Conservation (phyloP, 1,139 yeast genomes). For the Lodderomyces orthopsilosis region DNA sequence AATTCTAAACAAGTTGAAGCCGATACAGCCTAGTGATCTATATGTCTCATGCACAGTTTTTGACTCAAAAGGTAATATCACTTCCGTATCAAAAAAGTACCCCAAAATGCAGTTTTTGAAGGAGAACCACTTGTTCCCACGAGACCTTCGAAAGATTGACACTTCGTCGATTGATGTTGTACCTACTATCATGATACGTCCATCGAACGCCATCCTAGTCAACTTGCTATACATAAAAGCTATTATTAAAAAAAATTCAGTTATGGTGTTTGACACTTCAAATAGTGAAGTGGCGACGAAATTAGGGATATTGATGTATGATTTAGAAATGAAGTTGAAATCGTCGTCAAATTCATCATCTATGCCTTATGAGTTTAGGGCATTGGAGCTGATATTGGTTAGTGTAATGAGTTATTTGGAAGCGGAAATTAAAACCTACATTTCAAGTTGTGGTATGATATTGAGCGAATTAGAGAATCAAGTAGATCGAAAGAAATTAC, state of each 20-base stretch:
- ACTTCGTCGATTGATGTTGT: slow-evolving; percentile 85
- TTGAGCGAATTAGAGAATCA: slow-evolving; percentile 80
- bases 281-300: slow-evolving; percentile 53
- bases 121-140: slow-evolving; percentile 73
- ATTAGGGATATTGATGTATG: slow-evolving; percentile 81
- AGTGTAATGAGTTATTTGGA: slow-evolving; percentile 82
- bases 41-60: slow-evolving; percentile 70
- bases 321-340: slow-evolving; percentile 75
- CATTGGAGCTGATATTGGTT: slow-evolving; percentile 82
- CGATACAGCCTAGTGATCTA: slow-evolving; percentile 57
- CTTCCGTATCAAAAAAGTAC: slow-evolving; percentile 72
- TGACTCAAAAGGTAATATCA: slow-evolving; percentile 68
- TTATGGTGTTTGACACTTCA: slow-evolving; percentile 78
- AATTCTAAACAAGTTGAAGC: slow-evolving; percentile 40
- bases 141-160: slow-evolving; percentile 85
- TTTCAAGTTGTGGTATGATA: slow-evolving; percentile 71
- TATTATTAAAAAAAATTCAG: slow-evolving; percentile 73
- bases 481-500: slow-evolving; percentile 78
- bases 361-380: slow-evolving; percentile 76
- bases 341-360: slow-evolving; percentile 24
- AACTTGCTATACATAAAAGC: slow-evolving; percentile 86
- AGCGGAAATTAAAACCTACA: slow-evolving; percentile 77
- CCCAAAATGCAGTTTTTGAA: slow-evolving; percentile 74
- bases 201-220: slow-evolving; percentile 68
- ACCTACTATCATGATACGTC: slow-evolving; percentile 80